These are phyloP conservation scores for Neofusicoccum ribis DNA, from an alignment of 2,329 filamentous ascomycete genomes.

Conservation along the genomic window DNA sequence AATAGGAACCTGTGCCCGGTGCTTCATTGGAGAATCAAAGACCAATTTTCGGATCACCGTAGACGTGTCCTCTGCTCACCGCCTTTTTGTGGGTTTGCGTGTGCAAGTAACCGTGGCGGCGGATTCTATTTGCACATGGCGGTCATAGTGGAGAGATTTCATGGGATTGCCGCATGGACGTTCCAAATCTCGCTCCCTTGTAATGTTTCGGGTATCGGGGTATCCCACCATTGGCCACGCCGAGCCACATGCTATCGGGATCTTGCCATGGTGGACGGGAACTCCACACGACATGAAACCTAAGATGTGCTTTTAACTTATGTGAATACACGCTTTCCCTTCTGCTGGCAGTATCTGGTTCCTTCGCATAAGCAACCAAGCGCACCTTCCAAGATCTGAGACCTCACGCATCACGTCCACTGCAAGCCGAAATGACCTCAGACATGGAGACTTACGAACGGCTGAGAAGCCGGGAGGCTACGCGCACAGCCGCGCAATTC, in stretches of 20 bases:
- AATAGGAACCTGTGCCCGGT: neutral
- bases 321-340: neutral
- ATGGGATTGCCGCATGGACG: neutral
- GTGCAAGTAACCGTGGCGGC: constrained; percentile 6
- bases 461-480: neutral
- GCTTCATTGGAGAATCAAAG: neutral
- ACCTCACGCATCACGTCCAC: neutral
- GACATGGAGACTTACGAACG: constrained; percentile 9
- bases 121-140: neutral
- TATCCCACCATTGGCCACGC: neutral
- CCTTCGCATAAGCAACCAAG: neutral
- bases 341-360: neutral
- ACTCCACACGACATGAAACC: neutral
- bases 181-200: neutral
- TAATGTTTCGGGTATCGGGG: neutral
- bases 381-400: neutral
- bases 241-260: neutral
- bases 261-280: neutral
- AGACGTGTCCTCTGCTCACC: constrained; percentile 13
- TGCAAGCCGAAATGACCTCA: neutral
- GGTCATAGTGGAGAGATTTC: neutral
- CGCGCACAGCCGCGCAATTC: constrained; percentile 27
- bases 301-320: neutral
- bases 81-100: constrained; percentile 1
- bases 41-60: neutral